These are phyloP conservation scores for Candida xiaguanensis DNA, from an alignment of 805 yeast genomes.

Conservation along the genomic window DNA sequence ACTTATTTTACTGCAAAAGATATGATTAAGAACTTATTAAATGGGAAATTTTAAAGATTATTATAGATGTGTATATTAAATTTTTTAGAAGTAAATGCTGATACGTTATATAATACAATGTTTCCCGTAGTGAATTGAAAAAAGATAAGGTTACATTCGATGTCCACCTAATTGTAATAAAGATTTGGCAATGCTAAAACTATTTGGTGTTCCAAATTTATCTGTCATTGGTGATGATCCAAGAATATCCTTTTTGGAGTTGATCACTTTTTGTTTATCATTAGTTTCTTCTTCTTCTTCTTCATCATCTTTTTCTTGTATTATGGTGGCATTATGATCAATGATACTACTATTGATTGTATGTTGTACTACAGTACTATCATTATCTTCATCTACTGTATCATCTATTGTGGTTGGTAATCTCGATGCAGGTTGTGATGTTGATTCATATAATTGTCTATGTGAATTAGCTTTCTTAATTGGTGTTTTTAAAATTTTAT, in stretches of 20 bases:
- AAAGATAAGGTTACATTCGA: conserved; percentile 4
- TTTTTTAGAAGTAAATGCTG: conserved; percentile 2
- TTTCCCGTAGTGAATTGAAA: not conserved
- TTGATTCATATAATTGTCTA: conserved; percentile 3
- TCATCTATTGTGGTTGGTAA: conserved; percentile 14
- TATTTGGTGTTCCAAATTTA: conserved; percentile 43
- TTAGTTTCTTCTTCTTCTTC: conserved; percentile 11
- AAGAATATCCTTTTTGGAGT: conserved; percentile 18
- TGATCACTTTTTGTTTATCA: conserved; percentile 15
- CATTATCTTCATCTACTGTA: conserved; percentile 23
- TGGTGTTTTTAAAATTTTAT: conserved; percentile 43
- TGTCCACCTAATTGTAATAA: conserved; percentile 39
- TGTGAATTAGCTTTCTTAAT: conserved; percentile 26
- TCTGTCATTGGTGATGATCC: conserved; percentile 32
- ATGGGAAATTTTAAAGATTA: conserved; percentile 72
- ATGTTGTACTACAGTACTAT: conserved; percentile 18
- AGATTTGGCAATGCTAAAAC: conserved; percentile 43
- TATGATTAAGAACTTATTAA: conserved; percentile 64
- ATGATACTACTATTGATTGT: conserved; percentile 7
- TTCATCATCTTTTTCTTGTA: conserved; percentile 11
- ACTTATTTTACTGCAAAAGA: conserved; percentile 71
- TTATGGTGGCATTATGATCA: conserved; percentile 10
- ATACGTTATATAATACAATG: conserved; percentile 3
- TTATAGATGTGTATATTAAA: too few relatives aligned
- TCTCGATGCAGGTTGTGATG: conserved; percentile 3